These are phyloP conservation scores for Huntiella omanensis DNA, from an alignment of 2,329 filamentous ascomycete genomes.

Conservation along the genomic window DNA sequence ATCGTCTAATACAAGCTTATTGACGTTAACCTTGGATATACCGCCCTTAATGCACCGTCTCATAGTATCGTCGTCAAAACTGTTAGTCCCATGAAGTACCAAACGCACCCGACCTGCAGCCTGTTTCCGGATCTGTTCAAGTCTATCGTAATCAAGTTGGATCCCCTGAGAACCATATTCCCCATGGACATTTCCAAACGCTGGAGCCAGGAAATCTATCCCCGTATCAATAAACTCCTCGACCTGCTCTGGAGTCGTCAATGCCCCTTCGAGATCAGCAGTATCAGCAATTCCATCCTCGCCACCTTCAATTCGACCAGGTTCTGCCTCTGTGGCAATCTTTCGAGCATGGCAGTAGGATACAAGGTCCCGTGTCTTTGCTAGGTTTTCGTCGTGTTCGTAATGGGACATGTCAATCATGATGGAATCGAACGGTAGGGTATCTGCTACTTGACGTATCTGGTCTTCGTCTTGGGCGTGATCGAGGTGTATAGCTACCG, in stretches of 20 bases:
- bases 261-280: constrained; percentile 24
- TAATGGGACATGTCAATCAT: constrained; percentile 66
- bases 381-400: constrained; percentile 50
- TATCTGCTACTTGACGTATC: constrained; percentile 35
- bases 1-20: constrained; percentile 30
- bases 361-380: constrained; percentile 40
- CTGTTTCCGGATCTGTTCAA: constrained; percentile 19
- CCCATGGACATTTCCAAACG: constrained; percentile 61
- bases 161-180: constrained; percentile 49
- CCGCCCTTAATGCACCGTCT: constrained; percentile 24
- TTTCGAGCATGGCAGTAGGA: constrained; percentile 41
- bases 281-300: constrained; percentile 56
- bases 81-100: constrained; percentile 38
- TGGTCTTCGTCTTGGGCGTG: constrained; percentile 43
- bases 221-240: constrained; percentile 52
- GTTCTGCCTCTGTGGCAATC: constrained; percentile 51
- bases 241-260: constrained; percentile 52
- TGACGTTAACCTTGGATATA: constrained; percentile 39
- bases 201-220: constrained; percentile 56
- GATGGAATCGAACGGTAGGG: constrained; percentile 46
- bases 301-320: constrained; percentile 41
- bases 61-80: constrained; percentile 31
- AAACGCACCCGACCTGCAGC: constrained; percentile 22
- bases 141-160: constrained; percentile 37
- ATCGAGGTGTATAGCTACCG: constrained; percentile 45